phyloP scores from a whole-genome alignment of 1,284 basidiomycete genomes.

The Ceratobasidium sp. region DNA sequence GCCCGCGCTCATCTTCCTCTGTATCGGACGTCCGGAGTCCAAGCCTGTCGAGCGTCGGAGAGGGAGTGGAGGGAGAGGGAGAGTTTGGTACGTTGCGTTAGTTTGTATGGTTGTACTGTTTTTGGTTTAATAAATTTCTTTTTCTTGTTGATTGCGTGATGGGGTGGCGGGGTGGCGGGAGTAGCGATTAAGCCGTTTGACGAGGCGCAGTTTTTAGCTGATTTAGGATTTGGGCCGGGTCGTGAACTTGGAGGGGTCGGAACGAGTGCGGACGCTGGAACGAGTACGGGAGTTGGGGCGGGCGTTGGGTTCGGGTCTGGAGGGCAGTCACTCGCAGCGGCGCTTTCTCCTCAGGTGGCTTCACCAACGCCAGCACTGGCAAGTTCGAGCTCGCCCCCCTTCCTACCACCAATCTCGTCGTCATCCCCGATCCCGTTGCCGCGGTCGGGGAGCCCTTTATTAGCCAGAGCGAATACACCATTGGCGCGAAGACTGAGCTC shows the following conservation, averaged over 20 bases:
- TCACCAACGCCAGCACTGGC: too few species aligned
- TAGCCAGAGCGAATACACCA: too few species aligned
- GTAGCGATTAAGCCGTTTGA: constrained; percentile 30
- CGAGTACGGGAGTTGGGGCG: too few species aligned
- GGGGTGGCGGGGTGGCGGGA: neutral
- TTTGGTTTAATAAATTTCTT: constrained; percentile 25
- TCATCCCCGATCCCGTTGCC: too few species aligned
- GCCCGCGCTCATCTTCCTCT: neutral
- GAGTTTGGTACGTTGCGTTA: constrained; percentile 45
- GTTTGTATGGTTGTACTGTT: neutral
- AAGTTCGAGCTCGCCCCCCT: too few species aligned
- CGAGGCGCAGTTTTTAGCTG: constrained; percentile 19
- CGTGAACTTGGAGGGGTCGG: neutral
- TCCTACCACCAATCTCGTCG: too few species aligned
- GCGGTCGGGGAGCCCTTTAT: too few species aligned
- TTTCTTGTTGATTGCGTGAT: constrained; percentile 3
- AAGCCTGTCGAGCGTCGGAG: constrained; percentile 13
- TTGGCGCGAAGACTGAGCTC: too few species aligned
- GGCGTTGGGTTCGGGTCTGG: too few species aligned
- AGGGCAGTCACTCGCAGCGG: too few species aligned
- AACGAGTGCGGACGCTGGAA: too few species aligned
- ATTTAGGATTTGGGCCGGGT: constrained; percentile 16
- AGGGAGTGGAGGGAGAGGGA: neutral
- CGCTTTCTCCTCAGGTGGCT: too few species aligned
- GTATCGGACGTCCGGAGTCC: constrained; percentile 2